Conservation (phyloP, 305 asterid species). For the Fraxinus sp. region DNA sequence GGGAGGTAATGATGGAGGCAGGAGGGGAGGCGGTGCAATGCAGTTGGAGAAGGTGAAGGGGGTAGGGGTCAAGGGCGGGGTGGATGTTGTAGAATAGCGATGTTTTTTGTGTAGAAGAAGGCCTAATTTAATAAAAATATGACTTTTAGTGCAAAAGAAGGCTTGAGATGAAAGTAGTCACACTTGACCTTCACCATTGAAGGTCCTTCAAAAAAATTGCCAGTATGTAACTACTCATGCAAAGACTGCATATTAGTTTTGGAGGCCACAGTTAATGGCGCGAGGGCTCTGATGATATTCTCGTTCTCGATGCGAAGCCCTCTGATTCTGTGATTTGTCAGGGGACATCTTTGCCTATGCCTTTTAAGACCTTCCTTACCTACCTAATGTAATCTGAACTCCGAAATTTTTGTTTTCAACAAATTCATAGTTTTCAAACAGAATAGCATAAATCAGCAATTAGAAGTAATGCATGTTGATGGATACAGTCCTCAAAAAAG, state of each 20-base stretch:
- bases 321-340: not conserved
- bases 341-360: not conserved
- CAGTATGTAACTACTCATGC: not conserved
- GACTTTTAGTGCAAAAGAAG: not conserved
- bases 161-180: not conserved
- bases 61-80: not conserved
- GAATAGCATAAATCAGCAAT: not conserved
- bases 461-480: not conserved
- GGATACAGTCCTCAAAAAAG: slow-evolving; percentile 95
- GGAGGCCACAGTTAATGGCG: not conserved
- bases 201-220: not conserved
- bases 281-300: not conserved
- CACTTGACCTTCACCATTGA: not conserved
- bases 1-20: not conserved
- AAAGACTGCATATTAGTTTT: not conserved
- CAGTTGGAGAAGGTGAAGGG: not conserved
- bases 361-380: not conserved
- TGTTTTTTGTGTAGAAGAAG: not conserved
- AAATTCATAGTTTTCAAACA: not conserved
- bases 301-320: not conserved
- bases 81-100: not conserved
- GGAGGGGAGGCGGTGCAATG: not conserved
- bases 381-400: not conserved
- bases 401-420: not conserved
- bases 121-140: not conserved